Evolutionary conservation across 495 filamentous ascomycete species (phyloP).

Genomic region (Penicilliopsis zonata): DNA sequence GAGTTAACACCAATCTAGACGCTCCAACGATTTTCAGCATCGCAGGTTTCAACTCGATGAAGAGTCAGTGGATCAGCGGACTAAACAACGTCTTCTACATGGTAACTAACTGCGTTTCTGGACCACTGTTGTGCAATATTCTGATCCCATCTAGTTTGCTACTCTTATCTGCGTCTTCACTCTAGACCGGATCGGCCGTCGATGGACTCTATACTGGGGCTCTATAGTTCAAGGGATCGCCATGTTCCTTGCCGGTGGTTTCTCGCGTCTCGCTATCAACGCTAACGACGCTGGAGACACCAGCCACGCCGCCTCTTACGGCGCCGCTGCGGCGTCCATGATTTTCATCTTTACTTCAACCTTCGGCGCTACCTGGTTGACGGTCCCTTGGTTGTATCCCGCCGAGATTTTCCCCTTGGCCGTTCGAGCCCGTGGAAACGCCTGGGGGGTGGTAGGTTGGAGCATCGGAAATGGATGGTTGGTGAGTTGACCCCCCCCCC

Average conservation of each 20-base stretch:
- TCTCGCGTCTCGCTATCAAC: constrained; percentile 39
- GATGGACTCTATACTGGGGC: constrained; percentile 60
- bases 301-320: constrained; percentile 38
- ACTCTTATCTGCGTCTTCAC: constrained; percentile 58
- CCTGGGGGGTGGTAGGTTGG: constrained; percentile 68
- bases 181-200: constrained; percentile 54
- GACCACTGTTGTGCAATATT: background rate
- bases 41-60: constrained; percentile 46
- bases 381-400: constrained; percentile 59
- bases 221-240: constrained; percentile 49
- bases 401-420: constrained; percentile 62
- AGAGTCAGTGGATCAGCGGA: constrained; percentile 57
- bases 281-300: constrained; percentile 30
- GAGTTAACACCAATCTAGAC: constrained; percentile 10
- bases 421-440: constrained; percentile 56
- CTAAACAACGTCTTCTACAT: constrained; percentile 58
- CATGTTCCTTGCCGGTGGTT: constrained; percentile 46
- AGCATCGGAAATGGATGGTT: constrained; percentile 59
- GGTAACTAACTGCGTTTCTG: constrained; percentile 7
- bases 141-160: constrained; percentile 28
- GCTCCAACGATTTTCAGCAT: constrained; percentile 56
- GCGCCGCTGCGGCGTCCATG: constrained; percentile 52
- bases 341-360: constrained; percentile 58
- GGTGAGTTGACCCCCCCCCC: constrained; percentile 15
- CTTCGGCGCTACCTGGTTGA: constrained; percentile 64